These are phyloP conservation scores for Torrubiella hemipterigena DNA, from an alignment of 2,329 filamentous ascomycete genomes.

Conservation along the genomic window DNA sequence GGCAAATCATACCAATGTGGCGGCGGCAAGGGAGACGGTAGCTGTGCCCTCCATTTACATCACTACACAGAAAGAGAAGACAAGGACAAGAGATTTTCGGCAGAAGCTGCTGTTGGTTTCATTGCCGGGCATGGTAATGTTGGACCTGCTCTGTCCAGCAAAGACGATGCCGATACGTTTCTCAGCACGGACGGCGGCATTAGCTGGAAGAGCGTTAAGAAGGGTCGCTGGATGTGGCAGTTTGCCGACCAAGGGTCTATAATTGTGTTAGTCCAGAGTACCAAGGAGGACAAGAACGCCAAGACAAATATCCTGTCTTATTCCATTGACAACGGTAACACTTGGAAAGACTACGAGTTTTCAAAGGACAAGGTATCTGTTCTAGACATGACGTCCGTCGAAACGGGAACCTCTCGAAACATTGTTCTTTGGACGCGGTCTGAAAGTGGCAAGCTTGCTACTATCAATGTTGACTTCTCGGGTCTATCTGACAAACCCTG, in stretches of 20 bases:
- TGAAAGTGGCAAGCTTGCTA: conserved; percentile 46
- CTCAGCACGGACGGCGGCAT: conserved; percentile 87
- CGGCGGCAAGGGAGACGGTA: conserved; percentile 41
- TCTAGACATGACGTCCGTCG: conserved; percentile 73
- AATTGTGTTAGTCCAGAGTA: conserved; percentile 72
- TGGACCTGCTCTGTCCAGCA: conserved; percentile 51
- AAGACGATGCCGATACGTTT: conserved; percentile 74
- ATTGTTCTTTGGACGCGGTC: conserved; percentile 77
- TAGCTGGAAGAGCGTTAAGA: conserved; percentile 73
- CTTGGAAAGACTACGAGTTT: conserved; percentile 69
- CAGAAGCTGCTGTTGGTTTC: conserved; percentile 74
- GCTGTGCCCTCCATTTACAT: conserved; percentile 84
- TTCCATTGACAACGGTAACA: conserved; percentile 67
- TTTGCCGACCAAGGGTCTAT: conserved; percentile 93
- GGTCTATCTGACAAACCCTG: conserved; percentile 66
- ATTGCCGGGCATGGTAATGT: conserved; percentile 92
- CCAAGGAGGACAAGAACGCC: conserved; percentile 52
- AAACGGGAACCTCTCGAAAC: conserved; percentile 79
- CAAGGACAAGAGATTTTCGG: conserved; percentile 75
- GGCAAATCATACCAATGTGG: conserved; percentile 61
- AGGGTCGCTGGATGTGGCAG: conserved; percentile 85
- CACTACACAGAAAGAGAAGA: conserved; percentile 87
- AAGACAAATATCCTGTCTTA: conserved; percentile 62
- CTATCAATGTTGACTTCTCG: conserved; percentile 81
- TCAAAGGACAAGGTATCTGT: conserved; percentile 58